Evolutionary conservation across 225 moss, liverwort and hornwort genomes (phyloP).

Genomic region (Sphagnum contortum): DNA sequence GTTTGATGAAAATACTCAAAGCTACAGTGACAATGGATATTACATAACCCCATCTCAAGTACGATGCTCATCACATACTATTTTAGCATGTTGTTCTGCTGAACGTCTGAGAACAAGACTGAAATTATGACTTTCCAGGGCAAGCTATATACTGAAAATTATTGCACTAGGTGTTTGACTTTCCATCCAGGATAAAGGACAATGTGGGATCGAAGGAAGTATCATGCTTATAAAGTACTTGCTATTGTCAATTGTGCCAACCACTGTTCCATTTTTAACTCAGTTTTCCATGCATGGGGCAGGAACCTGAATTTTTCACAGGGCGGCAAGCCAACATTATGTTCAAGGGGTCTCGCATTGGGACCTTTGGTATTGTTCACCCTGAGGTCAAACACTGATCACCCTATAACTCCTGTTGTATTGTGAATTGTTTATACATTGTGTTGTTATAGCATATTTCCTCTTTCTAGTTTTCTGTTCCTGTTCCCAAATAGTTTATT

Average conservation of each 20-base stretch:
- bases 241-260: no score
- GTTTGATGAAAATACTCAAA: slow-evolving; percentile 30
- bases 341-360: slow-evolving; percentile 46
- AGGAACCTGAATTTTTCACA: slow-evolving; percentile 87
- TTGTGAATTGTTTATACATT: neutral
- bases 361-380: slow-evolving; percentile 83
- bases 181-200: neutral
- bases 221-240: no score
- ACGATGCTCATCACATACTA: slow-evolving; percentile 1
- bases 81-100: neutral
- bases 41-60: slow-evolving; percentile 70
- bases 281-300: neutral
- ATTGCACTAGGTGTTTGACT: neutral
- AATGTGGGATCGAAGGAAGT: no score
- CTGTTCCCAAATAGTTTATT: neutral
- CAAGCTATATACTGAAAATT: neutral
- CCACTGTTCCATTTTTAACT: no score
- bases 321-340: slow-evolving; percentile 87
- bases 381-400: slow-evolving; percentile 46
- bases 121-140: neutral
- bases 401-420: neutral
- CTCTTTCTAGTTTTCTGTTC: no score
- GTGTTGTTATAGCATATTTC: neutral
- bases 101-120: neutral
- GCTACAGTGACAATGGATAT: slow-evolving; percentile 48